Base-by-base conservation (phyloP, 768 basidiomycete species). In the Plicaturopsis crispa region DNA sequence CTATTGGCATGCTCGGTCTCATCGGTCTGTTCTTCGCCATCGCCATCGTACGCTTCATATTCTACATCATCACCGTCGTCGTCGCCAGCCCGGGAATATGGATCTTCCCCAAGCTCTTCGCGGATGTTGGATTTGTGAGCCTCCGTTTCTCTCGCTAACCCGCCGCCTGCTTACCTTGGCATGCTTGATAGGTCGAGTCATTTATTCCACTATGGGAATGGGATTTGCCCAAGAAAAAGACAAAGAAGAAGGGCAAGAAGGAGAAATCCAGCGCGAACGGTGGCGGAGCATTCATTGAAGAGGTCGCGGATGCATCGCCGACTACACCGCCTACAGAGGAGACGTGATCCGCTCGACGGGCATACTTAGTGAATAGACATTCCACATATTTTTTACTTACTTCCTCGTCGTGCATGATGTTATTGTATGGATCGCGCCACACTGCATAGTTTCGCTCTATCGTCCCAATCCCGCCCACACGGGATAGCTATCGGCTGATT, bases 101-200 rank as follows among this genome's bases (percentile, higher is more conserved):
- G 96, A 84, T 98, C 65, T 99, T 97, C 70, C 96, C 96, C 0
- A 84, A 94, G 55, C 66, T 99, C 22, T 98, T 99, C 48, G 96
- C 94, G 11, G 94, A 99, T 53, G 94, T 97, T 39, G 93, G 96
- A 59, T 94, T 98, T 54, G 96, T 99, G 57, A 62, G 94, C 80
- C 6, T 16, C 33, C 21, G 18, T 20, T 37, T 21, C 5, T 17
- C 22, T 36, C 16, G 14, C 36, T 16, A 33, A 22, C 14, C 3
- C 17, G 13, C 6, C 16, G 22, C 46, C 18, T 43, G 21, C 33
- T 12, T 36, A 6, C 14, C 23, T 5, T 31, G 37, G 22, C 38
- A 24, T 20, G 12, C 18, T 26, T 4, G 31, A n/a, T 50, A 98
- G 94, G 78, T 99, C 41, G 96, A 97, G 33, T 96, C 92, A 2